Evolutionary conservation across 352 stramenopile genomes (phyloP).

Genomic region (Globisporangium emineosum): DNA sequence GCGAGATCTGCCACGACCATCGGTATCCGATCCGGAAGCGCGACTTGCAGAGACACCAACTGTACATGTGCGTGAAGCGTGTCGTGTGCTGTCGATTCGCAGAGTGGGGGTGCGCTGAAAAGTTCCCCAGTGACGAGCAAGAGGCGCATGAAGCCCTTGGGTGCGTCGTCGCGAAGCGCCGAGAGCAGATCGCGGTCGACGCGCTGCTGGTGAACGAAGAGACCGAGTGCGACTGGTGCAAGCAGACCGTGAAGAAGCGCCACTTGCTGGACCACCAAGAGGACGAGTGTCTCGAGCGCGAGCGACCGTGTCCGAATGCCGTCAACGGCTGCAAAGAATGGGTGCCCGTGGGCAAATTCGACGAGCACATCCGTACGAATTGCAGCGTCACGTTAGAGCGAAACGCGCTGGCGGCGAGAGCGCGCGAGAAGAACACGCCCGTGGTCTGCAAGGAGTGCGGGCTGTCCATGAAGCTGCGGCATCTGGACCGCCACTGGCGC

Average conservation of each 20-base stretch:
- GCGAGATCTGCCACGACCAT: constrained; percentile 36
- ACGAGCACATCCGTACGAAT: constrained; percentile 38
- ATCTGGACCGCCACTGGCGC: constrained; percentile 35
- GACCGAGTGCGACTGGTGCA: constrained; percentile 64
- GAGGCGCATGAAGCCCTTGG: constrained; percentile 34
- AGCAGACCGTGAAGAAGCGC: constrained; percentile 57
- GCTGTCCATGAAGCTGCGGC: constrained; percentile 29
- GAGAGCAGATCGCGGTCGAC: constrained; percentile 36
- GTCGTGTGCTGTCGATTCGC: constrained; percentile 43
- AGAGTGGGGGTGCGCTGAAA: constrained; percentile 43
- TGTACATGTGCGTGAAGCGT: constrained; percentile 46
- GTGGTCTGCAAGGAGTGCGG: constrained; percentile 57
- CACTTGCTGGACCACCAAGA: constrained; percentile 73
- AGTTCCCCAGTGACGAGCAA: constrained; percentile 34
- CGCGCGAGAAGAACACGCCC: constrained; percentile 41
- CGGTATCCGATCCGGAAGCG: constrained; percentile 30
- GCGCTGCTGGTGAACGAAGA: constrained; percentile 50
- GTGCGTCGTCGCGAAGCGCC: constrained; percentile 44
- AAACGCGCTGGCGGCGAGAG: constrained; percentile 45
- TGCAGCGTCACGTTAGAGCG: constrained; percentile 57
- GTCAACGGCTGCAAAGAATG: constrained; percentile 61
- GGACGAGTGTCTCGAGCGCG: constrained; percentile 63
- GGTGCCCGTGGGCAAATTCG: constrained; percentile 59
- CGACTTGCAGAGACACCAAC: constrained; percentile 38
- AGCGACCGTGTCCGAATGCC: constrained; percentile 65